These are phyloP conservation scores for Ophiostoma ulmi DNA, from an alignment of 2,329 filamentous ascomycete genomes.

Conservation along the genomic window DNA sequence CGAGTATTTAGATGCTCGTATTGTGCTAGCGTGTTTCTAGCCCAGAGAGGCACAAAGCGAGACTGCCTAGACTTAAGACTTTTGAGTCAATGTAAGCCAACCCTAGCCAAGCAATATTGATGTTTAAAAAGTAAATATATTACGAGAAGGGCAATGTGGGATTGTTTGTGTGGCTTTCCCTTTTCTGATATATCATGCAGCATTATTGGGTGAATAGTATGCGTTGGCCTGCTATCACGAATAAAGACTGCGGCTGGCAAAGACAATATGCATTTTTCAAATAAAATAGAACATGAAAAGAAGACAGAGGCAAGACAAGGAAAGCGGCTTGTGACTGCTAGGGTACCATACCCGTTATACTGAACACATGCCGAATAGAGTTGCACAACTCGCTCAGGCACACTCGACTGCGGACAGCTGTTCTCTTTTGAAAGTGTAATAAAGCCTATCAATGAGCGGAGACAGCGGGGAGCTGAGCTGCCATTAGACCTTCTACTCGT, in stretches of 20 bases:
- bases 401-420: neutral
- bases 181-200: neutral
- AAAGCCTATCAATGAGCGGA: neutral
- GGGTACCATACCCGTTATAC: too few relatives aligned
- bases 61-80: neutral
- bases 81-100: neutral
- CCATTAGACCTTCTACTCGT: neutral
- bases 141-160: neutral
- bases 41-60: neutral
- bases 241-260: neutral
- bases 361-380: neutral
- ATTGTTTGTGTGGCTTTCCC: neutral
- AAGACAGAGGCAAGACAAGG: neutral
- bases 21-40: neutral
- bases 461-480: neutral
- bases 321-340: neutral
- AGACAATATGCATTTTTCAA: neutral
- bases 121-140: neutral
- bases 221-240: neutral
- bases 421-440: neutral
- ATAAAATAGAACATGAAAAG: neutral
- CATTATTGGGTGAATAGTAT: neutral
- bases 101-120: constrained; percentile 10
- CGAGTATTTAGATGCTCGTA: neutral
- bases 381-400: constrained; percentile 3